phyloP scores from a whole-genome alignment of 140 eudicot genomes.

The Ambrosia hybrid region DNA sequence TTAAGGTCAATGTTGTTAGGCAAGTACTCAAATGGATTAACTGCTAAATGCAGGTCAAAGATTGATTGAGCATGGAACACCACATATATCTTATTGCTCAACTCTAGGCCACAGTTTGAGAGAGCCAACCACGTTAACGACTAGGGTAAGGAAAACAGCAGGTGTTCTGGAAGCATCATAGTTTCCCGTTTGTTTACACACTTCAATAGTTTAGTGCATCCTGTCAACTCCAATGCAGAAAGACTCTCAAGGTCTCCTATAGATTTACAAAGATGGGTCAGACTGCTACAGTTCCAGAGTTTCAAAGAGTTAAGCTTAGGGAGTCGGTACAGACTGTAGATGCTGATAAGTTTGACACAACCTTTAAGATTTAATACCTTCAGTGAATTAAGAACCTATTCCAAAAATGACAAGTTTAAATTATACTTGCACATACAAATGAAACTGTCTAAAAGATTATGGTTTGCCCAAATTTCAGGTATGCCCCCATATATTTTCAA shows the following conservation, averaged over 20 bases:
- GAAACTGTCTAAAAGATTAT: neutral
- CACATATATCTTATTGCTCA: neutral
- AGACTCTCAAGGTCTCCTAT: neutral
- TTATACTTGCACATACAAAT: neutral
- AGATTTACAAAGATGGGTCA: slow-evolving; percentile 15
- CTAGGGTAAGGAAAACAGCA: neutral
- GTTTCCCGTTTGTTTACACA: neutral
- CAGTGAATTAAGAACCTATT: neutral
- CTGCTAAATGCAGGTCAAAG: neutral
- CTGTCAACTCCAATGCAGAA: neutral
- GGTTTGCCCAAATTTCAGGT: no score
- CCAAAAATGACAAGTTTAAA: neutral
- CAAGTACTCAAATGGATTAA: neutral
- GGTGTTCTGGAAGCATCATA: neutral
- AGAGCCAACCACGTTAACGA: neutral
- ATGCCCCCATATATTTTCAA: no score
- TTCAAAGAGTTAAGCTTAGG: slow-evolving; percentile 6
- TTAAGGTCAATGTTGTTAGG: slow-evolving; percentile 5
- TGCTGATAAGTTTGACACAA: neutral
- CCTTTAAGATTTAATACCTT: neutral
- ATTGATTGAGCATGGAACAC: neutral
- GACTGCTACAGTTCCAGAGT: neutral
- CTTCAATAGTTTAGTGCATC: neutral
- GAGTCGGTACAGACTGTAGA: neutral
- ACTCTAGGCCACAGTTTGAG: neutral